Conservation (phyloP, 2,329 filamentous ascomycete genomes). For the Allantophomopsis cytisporea region DNA sequence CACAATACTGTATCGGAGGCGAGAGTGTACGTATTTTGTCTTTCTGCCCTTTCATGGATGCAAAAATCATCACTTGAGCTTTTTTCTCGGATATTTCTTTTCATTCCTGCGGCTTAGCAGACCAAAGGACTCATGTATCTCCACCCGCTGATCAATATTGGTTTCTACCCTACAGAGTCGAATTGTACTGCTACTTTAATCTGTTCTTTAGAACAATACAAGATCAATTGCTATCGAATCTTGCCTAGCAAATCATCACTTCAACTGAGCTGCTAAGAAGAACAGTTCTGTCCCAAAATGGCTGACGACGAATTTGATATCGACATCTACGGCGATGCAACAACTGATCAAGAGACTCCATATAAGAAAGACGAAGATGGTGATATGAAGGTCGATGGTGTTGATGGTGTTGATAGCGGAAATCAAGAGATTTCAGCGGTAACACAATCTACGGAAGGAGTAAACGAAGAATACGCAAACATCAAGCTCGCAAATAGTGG, state of each 20-base stretch:
- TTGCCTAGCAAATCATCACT: too few relatives aligned
- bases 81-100: too few relatives aligned
- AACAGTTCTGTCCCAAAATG: conserved; percentile 25
- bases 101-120: too few relatives aligned
- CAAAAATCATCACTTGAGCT: too few relatives aligned
- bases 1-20: conserved; percentile 1
- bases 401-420: conserved; percentile 13
- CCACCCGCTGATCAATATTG: conserved; percentile 17
- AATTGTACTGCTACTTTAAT: conserved; percentile 10
- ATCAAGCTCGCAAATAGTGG: conserved; percentile 26
- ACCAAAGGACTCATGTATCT: conserved; percentile 6
- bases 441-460: conserved; percentile 23
- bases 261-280: too few relatives aligned
- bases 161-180: conserved; percentile 15
- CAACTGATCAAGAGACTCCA: conserved; percentile 26
- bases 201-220: conserved; percentile 11
- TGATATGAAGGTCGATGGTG: conserved; percentile 21
- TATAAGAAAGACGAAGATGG: conserved; percentile 21
- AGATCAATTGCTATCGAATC: conserved; percentile 6
- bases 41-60: conserved; percentile 21
- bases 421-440: conserved; percentile 7
- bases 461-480: conserved; percentile 21
- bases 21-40: conserved; percentile 20
- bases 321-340: conserved; percentile 54
- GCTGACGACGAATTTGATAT: conserved; percentile 58